These are phyloP conservation scores for Litsea cubeba DNA, from an alignment of 164 flowering plant species.

Conservation along the genomic window DNA sequence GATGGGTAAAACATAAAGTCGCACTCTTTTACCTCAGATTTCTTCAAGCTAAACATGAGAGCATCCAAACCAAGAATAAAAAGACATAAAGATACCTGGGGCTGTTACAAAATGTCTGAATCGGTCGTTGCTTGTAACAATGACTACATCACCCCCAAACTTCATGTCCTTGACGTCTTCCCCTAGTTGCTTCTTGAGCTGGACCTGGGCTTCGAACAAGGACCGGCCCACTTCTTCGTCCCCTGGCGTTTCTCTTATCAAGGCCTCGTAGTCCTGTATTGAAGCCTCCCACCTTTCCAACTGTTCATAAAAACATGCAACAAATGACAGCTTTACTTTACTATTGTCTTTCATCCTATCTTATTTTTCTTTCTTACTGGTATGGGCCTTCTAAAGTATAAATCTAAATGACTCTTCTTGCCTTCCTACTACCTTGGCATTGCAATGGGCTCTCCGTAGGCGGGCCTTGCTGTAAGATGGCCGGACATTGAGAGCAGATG, in stretches of 20 bases:
- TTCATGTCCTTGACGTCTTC: slow-evolving; percentile 39
- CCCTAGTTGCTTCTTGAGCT: slow-evolving; percentile 43
- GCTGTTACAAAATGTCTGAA: slow-evolving; percentile 53
- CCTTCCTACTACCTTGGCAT: slow-evolving; percentile 49
- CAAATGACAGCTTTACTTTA: too few relatives aligned
- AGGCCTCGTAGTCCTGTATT: slow-evolving; percentile 63
- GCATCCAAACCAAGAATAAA: too few relatives aligned
- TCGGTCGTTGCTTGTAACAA: slow-evolving; percentile 39
- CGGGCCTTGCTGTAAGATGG: slow-evolving; percentile 80
- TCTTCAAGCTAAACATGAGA: too few relatives aligned
- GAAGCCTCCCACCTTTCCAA: slow-evolving; percentile 79
- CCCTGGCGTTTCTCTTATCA: slow-evolving; percentile 59
- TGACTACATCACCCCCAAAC: slow-evolving; percentile 40
- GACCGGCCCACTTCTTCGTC: slow-evolving; percentile 58
- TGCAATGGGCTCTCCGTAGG: slow-evolving; percentile 66
- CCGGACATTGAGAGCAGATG: slow-evolving; percentile 44
- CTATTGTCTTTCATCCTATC: not conserved
- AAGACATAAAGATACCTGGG: slow-evolving; percentile 35
- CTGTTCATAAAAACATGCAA: slow-evolving; percentile 22
- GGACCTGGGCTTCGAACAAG: slow-evolving; percentile 50
- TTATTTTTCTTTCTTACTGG: too few relatives aligned
- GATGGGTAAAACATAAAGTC: not conserved
- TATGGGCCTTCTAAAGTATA: not conserved
- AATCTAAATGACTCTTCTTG: not conserved
- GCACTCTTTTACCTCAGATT: not conserved